These are phyloP conservation scores for Xanthoceras sorbifolium DNA, from an alignment of 345 rosid genomes.

Conservation along the genomic window DNA sequence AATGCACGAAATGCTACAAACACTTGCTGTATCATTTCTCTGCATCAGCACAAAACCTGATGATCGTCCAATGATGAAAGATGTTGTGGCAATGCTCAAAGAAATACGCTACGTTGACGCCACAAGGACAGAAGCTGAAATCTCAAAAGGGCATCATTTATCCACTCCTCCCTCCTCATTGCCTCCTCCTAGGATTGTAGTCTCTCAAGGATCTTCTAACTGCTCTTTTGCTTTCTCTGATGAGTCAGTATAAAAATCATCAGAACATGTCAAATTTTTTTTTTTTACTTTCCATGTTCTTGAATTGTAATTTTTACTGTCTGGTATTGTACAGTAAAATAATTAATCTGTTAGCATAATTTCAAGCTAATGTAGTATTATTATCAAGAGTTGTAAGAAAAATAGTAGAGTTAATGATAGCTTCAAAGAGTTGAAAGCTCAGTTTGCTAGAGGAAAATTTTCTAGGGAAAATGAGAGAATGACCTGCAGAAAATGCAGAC, in stretches of 20 bases:
- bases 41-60: conserved; percentile 60
- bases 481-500: conserved; percentile 26
- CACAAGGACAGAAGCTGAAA: conserved; percentile 40
- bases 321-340: conserved; percentile 30
- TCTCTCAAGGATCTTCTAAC: conserved; percentile 69
- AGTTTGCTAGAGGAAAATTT: conserved; percentile 6
- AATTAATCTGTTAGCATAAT: conserved; percentile 10
- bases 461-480: conserved; percentile 25
- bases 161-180: conserved; percentile 30
- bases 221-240: conserved; percentile 80
- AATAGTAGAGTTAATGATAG: conserved; percentile 2
- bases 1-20: conserved; percentile 90
- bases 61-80: conserved; percentile 88
- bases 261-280: not conserved
- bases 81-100: conserved; percentile 88
- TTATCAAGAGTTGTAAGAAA: conserved; percentile 17
- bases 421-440: conserved; percentile 2
- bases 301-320: conserved; percentile 5
- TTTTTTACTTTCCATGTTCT: not conserved
- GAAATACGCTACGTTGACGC: conserved; percentile 70
- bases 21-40: conserved; percentile 81
- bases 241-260: conserved; percentile 47
- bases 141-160: conserved; percentile 39
- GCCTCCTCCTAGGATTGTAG: conserved; percentile 45
- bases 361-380: conserved; percentile 12